A percentile compares a stretch with the other conserved stretches of the same genome.
Evolutionary conservation across 495 filamentous ascomycete species (phyloP).

Genomic region (Neurospora sp.): DNA sequence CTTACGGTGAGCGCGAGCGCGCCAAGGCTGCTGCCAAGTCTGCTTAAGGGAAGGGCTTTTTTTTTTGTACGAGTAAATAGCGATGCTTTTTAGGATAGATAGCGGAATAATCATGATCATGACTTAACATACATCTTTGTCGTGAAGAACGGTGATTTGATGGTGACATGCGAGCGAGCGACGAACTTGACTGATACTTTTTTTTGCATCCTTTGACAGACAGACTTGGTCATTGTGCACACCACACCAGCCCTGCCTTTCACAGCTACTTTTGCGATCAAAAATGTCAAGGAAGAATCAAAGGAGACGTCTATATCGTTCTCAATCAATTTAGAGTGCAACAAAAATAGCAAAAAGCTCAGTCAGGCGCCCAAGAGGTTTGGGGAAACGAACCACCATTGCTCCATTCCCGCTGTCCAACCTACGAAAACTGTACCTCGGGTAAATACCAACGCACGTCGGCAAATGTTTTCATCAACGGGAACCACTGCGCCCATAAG

Average conservation of each 20-base stretch:
- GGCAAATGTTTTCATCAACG: not conserved
- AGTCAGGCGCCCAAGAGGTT: not conserved
- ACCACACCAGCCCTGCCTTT: too few relatives aligned
- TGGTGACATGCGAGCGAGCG: not conserved
- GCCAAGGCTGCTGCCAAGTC: not conserved
- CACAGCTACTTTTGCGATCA: too few relatives aligned
- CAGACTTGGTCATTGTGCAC: not conserved
- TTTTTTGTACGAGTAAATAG: not conserved
- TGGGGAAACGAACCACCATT: not conserved
- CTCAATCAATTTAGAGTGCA: too few relatives aligned
- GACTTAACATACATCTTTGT: not conserved
- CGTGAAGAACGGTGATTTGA: not conserved
- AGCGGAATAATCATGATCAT: not conserved
- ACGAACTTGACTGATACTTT: not conserved
- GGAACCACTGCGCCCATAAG: not conserved
- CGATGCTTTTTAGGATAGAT: not conserved
- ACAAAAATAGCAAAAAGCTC: not conserved
- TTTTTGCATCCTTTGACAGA: not conserved
- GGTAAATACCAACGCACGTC: not conserved
- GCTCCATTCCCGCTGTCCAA: not conserved
- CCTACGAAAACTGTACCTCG: not conserved
- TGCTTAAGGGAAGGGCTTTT: not conserved
- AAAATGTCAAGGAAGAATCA: too few relatives aligned
- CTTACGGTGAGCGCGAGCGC: constrained; percentile 70
- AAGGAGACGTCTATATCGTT: too few relatives aligned